Conservation (phyloP, 139 green algal genomes). For the Nannochloris sp. region DNA sequence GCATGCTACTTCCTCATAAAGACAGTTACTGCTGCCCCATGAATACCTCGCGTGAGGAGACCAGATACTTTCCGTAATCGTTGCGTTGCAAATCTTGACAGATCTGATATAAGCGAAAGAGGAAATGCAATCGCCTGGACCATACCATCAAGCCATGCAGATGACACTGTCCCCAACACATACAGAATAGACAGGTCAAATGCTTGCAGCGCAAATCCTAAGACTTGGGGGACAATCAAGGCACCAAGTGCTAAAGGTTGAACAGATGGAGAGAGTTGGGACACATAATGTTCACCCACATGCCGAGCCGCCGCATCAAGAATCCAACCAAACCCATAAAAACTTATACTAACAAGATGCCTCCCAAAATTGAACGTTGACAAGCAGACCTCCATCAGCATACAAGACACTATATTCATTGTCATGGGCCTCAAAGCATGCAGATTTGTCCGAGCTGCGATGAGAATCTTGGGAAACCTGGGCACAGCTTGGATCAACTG, state of each 20-base stretch:
- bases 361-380: background rate
- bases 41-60: background rate
- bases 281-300: background rate
- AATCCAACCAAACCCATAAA: constrained; percentile 8
- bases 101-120: background rate
- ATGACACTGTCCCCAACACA: background rate
- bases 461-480: too few species aligned
- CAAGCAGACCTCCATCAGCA: constrained; percentile 3
- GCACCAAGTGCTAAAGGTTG: background rate
- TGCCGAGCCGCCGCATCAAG: constrained; percentile 1
- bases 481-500: too few species aligned
- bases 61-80: background rate
- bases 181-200: constrained; percentile 3
- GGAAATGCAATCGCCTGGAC: background rate
- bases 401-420: too few species aligned
- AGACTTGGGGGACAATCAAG: background rate
- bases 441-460: too few species aligned
- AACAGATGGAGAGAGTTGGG: background rate
- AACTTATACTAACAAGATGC: background rate
- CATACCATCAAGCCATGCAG: background rate
- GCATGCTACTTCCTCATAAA: too few species aligned
- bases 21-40: background rate
- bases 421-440: too few species aligned
- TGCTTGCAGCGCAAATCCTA: constrained; percentile 2
- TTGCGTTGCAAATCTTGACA: background rate